Percentiles rank a stretch among this genome's conserved stretches.
Conservation (phyloP, 306 rosid genomes). For the Vicia faba region DNA sequence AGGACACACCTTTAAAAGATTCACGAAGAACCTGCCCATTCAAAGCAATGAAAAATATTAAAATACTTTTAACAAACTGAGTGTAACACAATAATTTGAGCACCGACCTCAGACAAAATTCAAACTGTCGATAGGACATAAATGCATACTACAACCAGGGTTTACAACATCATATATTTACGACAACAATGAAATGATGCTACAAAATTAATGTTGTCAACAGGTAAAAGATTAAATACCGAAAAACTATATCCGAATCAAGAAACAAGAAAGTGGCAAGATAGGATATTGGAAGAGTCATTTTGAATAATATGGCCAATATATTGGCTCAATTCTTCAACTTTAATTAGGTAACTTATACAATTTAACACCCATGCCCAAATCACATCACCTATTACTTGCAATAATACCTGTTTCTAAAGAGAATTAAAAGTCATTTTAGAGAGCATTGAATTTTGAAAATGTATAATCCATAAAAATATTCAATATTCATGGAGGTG, state of each 20-base stretch:
- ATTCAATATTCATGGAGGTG: not conserved
- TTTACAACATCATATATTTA: not conserved
- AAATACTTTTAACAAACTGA: slow-evolving; percentile 27
- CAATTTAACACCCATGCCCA: not conserved
- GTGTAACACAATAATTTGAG: slow-evolving; percentile 27
- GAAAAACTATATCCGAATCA: slow-evolving; percentile 22
- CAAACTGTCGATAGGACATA: slow-evolving; percentile 11
- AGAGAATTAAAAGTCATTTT: slow-evolving; percentile 20
- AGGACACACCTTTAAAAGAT: slow-evolving; percentile 67
- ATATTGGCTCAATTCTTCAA: slow-evolving; percentile 3
- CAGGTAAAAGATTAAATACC: slow-evolving; percentile 10
- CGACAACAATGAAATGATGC: slow-evolving; percentile 7
- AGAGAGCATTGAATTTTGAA: slow-evolving; percentile 5
- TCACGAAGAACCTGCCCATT: slow-evolving; percentile 78
- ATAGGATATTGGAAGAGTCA: slow-evolving; percentile 14
- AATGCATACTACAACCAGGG: slow-evolving; percentile 8
- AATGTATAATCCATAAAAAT: slow-evolving; percentile 15
- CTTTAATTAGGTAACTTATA: slow-evolving; percentile 15
- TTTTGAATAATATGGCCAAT: not conserved
- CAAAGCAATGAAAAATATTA: slow-evolving; percentile 43
- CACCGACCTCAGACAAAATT: slow-evolving; percentile 29
- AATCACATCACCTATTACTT: not conserved
- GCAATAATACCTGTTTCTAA: slow-evolving; percentile 4
- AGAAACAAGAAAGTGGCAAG: slow-evolving; percentile 22
- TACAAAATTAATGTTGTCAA: slow-evolving; percentile 8